Conservation (phyloP, 768 basidiomycete genomes). For the Coprinopsis cinerea region DNA sequence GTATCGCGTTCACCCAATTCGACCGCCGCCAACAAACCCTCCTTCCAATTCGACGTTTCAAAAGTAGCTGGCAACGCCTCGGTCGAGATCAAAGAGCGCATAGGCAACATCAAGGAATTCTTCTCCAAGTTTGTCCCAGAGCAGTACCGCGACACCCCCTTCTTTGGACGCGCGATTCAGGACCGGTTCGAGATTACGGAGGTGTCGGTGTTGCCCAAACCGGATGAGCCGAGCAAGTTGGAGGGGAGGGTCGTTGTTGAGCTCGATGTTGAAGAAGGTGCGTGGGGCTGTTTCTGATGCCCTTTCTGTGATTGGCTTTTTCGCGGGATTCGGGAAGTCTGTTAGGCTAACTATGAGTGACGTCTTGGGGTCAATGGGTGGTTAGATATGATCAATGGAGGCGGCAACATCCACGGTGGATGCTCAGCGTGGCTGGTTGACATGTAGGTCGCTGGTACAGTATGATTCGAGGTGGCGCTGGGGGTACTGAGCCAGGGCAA, state of each 20-base stretch:
- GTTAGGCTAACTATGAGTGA: neutral
- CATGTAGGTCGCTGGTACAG: conserved; percentile 27
- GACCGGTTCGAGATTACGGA: conserved; percentile 28
- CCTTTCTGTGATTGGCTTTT: neutral
- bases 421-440: conserved; percentile 52
- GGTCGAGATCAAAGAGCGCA: conserved; percentile 16
- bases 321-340: neutral
- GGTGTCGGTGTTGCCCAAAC: conserved; percentile 31
- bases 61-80: conserved; percentile 19
- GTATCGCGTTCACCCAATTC: too few species aligned
- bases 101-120: conserved; percentile 17
- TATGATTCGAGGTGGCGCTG: neutral
- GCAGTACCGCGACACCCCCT: conserved; percentile 3
- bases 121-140: conserved; percentile 10
- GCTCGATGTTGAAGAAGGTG: conserved; percentile 36
- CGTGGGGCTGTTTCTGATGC: neutral
- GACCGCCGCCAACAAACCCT: neutral
- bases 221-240: conserved; percentile 33
- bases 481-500: neutral
- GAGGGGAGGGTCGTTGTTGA: conserved; percentile 41
- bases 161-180: conserved; percentile 19
- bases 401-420: conserved; percentile 46
- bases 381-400: conserved; percentile 51
- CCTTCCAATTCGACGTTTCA: conserved; percentile 1
- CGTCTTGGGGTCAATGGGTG: neutral